Base-by-base conservation (phyloP, 768 basidiomycete species). In the Goffeauzyma gilvescens region DNA sequence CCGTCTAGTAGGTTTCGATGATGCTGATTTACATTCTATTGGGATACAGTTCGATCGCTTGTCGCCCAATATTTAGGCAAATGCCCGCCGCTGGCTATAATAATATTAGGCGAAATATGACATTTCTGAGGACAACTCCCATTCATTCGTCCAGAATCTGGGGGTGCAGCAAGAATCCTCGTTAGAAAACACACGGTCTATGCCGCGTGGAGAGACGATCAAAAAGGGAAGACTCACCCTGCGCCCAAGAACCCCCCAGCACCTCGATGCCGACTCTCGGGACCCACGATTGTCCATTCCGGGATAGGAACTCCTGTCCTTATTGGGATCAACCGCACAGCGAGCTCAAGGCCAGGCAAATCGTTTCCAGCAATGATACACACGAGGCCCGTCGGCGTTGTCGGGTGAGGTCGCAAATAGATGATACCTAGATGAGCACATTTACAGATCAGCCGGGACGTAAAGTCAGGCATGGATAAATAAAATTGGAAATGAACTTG, bases 201-300 rank as follows among this genome's bases (percentile, higher is more conserved):
- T 33, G 21, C 14, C 14, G 41, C n/a, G 20, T n/a, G n/a, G n/a
- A n/a, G n/a, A n/a, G n/a, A n/a, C n/a, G n/a, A n/a, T n/a, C n/a
- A n/a, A n/a, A n/a, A n/a, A n/a, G n/a, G n/a, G n/a, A 20, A 28
- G 4, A 49, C 58, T 52, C 38, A 82, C 81, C 85, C 85, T 45
- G 82, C 78, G 13, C 74, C 83, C 10, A 71, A 60, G 17, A 84
- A 65, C 1, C 79, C 83, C n/a, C 72, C 80, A 9, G 80, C 75
- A 5, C 80, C 82, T n/a, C 71, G 59, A 32, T 45, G 54, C 49
- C 79, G 79, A 15, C 74, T 68, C 9, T 61, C 57, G 12, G 62
- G 62, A 8, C 73, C 71, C 3, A 77, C 66, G 14, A 83, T 68
- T 5, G 83, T 52, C 81, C 84, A 89, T 53, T 83, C 80, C 1